These are phyloP conservation scores for Blastocystis sp. DNA, from an alignment of 352 stramenopile species.

Conservation along the genomic window DNA sequence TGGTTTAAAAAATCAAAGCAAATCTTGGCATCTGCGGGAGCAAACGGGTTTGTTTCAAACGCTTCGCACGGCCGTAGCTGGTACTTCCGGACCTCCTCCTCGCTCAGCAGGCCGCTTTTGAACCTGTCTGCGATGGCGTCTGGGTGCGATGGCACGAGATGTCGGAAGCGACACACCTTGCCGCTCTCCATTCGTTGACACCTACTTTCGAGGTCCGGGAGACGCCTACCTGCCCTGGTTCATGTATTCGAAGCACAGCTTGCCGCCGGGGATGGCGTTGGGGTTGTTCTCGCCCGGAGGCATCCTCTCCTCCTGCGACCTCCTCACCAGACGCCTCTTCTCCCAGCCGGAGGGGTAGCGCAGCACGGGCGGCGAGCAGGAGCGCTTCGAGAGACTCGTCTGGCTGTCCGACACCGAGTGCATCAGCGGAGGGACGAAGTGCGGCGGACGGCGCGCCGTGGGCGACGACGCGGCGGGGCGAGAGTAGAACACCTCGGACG, in stretches of 20 bases:
- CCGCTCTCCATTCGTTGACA: constrained; percentile 19
- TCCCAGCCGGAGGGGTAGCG: background rate
- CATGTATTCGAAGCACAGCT: constrained; percentile 62
- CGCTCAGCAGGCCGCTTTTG: background rate
- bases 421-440: background rate
- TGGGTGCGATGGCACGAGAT: constrained; percentile 21
- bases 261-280: background rate
- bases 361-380: background rate
- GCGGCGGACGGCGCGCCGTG: background rate
- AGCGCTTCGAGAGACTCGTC: too few species aligned
- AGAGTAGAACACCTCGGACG: too few species aligned
- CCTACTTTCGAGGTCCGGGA: background rate
- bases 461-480: too few species aligned
- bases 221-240: constrained; percentile 13
- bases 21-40: constrained; percentile 42
- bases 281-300: constrained; percentile 52
- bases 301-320: background rate
- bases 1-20: constrained; percentile 60
- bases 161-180: constrained; percentile 21
- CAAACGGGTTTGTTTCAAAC: constrained; percentile 48
- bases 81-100: constrained; percentile 32
- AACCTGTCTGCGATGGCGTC: constrained; percentile 57
- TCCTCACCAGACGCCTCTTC: background rate
- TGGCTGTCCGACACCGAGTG: too few species aligned
- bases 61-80: background rate